These are phyloP conservation scores for Nigrospora oryzae DNA, from an alignment of 2,329 filamentous ascomycete species.

Conservation along the genomic window DNA sequence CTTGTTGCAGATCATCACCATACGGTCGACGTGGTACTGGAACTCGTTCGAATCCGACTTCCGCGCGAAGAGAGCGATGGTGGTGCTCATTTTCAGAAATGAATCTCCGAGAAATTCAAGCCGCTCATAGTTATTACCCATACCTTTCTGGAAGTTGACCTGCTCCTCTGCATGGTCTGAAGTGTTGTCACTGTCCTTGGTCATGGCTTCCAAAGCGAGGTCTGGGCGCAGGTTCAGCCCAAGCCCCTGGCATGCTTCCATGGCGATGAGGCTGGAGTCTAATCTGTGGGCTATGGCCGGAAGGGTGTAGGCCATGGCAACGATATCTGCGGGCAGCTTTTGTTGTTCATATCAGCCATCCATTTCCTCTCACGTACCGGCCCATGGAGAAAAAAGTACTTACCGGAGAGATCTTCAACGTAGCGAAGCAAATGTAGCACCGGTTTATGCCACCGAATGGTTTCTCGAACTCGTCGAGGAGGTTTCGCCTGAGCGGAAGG, in stretches of 20 bases:
- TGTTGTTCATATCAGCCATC: background rate
- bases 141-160: constrained; percentile 70
- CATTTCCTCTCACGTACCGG: background rate
- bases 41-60: constrained; percentile 75
- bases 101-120: constrained; percentile 90
- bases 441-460: constrained; percentile 35
- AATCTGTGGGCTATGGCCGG: constrained; percentile 79
- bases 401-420: constrained; percentile 68
- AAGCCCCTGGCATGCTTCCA: constrained; percentile 64
- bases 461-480: constrained; percentile 61
- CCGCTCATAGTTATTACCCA: constrained; percentile 92
- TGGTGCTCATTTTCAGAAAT: constrained; percentile 93
- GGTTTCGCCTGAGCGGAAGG: constrained; percentile 71
- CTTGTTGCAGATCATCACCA: constrained; percentile 84
- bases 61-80: constrained; percentile 73
- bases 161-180: constrained; percentile 62
- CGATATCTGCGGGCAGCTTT: constrained; percentile 65
- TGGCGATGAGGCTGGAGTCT: constrained; percentile 71
- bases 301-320: constrained; percentile 65
- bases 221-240: constrained; percentile 55
- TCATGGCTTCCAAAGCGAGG: constrained; percentile 80
- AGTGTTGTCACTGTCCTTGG: constrained; percentile 83
- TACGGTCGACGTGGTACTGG: constrained; percentile 81
- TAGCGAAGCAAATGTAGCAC: constrained; percentile 69
- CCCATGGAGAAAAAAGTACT: constrained; percentile 22